Percentiles rank a stretch among this genome's conserved stretches.
Conservation (phyloP, 1,284 basidiomycete species). For the Trichosporon asahii region DNA sequence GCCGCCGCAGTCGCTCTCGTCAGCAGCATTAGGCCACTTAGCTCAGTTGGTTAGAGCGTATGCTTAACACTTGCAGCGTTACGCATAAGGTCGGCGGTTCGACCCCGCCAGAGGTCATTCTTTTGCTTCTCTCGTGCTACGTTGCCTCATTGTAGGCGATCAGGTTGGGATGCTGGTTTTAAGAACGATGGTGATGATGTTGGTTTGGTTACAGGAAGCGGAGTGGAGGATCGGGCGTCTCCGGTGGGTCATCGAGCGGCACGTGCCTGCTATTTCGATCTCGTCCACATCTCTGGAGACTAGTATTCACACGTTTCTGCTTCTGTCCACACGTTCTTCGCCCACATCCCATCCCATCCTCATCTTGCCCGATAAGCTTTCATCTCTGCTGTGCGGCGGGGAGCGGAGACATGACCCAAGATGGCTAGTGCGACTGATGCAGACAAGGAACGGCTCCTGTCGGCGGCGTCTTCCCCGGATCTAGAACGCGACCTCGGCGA, state of each 20-base stretch:
- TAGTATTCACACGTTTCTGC: not conserved
- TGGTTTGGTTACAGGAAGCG: not conserved
- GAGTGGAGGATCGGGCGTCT: not conserved
- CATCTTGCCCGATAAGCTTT: not conserved
- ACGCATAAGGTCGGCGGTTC: constrained; percentile 1
- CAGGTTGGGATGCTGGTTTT: not conserved
- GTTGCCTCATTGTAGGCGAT: not conserved
- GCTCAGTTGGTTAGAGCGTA: not conserved
- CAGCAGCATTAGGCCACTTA: not conserved
- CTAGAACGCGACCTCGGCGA: not conserved
- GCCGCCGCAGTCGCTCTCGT: not conserved
- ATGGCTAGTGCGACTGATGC: not conserved
- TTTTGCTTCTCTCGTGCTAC: not conserved
- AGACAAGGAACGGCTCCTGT: not conserved
- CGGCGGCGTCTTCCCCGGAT: not conserved
- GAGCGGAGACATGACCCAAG: not conserved
- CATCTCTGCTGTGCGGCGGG: too few species aligned
- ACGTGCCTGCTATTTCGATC: not conserved
- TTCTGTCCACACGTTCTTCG: not conserved
- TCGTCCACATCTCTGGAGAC: not conserved
- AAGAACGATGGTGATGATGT: not conserved
- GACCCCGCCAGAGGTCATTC: constrained; percentile 4
- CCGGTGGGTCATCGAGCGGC: not conserved
- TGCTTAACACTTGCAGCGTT: not conserved
- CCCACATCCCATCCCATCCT: not conserved